A percentile compares a stretch with the other conserved stretches of the same genome.
Evolutionary conservation across 768 basidiomycete species (phyloP).

Genomic region (Kwoniella mangroviensis): DNA sequence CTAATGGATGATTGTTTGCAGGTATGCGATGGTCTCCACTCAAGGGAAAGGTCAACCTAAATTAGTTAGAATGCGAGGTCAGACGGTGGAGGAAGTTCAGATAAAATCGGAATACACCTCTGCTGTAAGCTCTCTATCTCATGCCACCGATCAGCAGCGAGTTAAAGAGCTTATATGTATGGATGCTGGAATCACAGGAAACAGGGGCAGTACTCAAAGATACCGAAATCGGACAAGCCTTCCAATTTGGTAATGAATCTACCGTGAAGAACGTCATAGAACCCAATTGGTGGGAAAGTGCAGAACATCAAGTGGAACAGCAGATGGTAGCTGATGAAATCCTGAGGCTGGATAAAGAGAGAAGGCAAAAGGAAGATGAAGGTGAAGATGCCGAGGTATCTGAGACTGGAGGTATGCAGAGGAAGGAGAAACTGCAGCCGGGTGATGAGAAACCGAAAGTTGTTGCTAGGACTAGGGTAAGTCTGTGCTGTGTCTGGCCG

Average conservation of each 20-base stretch:
- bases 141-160: neutral
- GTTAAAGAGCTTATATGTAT: neutral
- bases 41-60: conserved; percentile 82
- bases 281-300: conserved; percentile 51
- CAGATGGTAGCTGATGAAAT: conserved; percentile 40
- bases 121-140: conserved; percentile 62
- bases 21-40: conserved; percentile 85
- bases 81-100: conserved; percentile 76
- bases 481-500: neutral
- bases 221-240: conserved; percentile 58
- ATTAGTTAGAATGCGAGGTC: conserved; percentile 78
- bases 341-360: conserved; percentile 31
- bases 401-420: conserved; percentile 8
- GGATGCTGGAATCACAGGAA: conserved; percentile 35
- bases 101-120: conserved; percentile 76
- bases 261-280: conserved; percentile 50
- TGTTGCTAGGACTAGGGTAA: conserved; percentile 47
- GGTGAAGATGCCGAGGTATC: conserved; percentile 56
- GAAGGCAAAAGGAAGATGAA: conserved; percentile 53
- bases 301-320: conserved; percentile 34
- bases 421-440: conserved; percentile 20
- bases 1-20: conserved; percentile 56
- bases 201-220: conserved; percentile 54
- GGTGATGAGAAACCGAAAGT: conserved; percentile 37
- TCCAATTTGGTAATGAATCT: conserved; percentile 55